Evolutionary conservation across 495 filamentous ascomycete species (phyloP).

Genomic region (Niebla homalea): DNA sequence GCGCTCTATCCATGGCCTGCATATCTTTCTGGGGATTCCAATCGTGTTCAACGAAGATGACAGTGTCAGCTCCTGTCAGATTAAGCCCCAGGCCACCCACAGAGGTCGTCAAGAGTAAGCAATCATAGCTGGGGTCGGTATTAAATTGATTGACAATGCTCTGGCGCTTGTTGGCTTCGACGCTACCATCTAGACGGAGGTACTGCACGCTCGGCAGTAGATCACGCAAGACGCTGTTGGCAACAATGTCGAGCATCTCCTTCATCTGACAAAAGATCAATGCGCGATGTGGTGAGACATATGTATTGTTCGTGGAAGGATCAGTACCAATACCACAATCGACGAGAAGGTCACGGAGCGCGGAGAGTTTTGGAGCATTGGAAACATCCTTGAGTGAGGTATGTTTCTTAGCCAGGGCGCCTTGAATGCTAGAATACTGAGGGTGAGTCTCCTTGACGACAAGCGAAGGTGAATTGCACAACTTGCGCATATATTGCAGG

Average conservation of each 20-base stretch:
- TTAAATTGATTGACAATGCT: conserved; percentile 99
- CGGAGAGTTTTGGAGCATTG: conserved; percentile 86
- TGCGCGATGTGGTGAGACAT: conserved; percentile 87
- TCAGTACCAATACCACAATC: conserved; percentile 88
- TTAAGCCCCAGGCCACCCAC: conserved; percentile 93
- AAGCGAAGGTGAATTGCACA: conserved; percentile 92
- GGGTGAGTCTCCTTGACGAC: conserved; percentile 91
- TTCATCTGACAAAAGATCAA: conserved; percentile 99
- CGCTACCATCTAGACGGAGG: conserved; percentile 79
- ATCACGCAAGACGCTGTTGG: conserved; percentile 74
- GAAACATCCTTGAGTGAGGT: conserved; percentile 68
- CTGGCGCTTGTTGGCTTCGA: conserved; percentile 80
- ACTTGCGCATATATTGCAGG: conserved; percentile 96
- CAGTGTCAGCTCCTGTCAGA: conserved; percentile 91
- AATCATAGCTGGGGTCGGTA: conserved; percentile 88
- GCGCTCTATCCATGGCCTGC: conserved; percentile 97
- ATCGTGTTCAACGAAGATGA: conserved; percentile 98
- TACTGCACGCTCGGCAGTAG: conserved; percentile 79
- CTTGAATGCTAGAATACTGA: conserved; percentile 74
- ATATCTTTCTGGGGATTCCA: conserved; percentile 99
- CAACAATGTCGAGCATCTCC: conserved; percentile 98
- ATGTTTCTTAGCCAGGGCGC: conserved; percentile 52
- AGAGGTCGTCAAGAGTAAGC: conserved; percentile 80
- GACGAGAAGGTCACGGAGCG: conserved; percentile 75
- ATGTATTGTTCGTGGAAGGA: conserved; percentile 45